Evolutionary conservation across 176 grass and related monocot species (phyloP).

Genomic region (Alopecurus myosuroides): DNA sequence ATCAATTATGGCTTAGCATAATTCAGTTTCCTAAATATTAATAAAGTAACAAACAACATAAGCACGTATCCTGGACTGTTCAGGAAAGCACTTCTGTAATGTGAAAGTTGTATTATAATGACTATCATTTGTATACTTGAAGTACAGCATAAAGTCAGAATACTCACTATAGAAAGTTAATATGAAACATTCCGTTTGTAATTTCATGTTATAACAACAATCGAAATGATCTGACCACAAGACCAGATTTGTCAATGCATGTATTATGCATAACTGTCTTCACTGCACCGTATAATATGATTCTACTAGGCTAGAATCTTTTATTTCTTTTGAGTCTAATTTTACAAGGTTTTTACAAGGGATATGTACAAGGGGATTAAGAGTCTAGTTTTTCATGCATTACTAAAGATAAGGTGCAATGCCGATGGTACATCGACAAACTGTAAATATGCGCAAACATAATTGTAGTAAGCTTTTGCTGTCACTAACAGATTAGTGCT

Average conservation of each 20-base stretch:
- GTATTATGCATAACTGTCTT: background rate
- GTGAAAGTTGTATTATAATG: background rate
- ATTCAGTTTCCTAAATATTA: background rate
- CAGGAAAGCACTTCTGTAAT: background rate
- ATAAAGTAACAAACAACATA: background rate
- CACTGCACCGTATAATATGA: background rate
- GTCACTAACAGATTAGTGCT: background rate
- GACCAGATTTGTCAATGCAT: background rate
- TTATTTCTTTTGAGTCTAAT: background rate
- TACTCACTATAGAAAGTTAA: background rate
- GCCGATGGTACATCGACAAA: background rate
- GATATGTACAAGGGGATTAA: background rate
- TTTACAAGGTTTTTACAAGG: background rate
- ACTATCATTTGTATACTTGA: slow-evolving; percentile 2
- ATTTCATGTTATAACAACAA: background rate
- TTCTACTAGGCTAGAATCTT: background rate
- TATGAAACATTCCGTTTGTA: background rate
- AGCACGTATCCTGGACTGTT: background rate
- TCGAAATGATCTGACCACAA: background rate
- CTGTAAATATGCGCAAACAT: background rate
- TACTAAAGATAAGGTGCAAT: background rate
- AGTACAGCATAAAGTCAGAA: background rate
- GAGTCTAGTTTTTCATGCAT: background rate
- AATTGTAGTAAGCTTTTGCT: background rate
- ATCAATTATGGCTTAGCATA: background rate